Conservation (phyloP, 2,329 filamentous ascomycete species). For the Endothia cerciana region DNA sequence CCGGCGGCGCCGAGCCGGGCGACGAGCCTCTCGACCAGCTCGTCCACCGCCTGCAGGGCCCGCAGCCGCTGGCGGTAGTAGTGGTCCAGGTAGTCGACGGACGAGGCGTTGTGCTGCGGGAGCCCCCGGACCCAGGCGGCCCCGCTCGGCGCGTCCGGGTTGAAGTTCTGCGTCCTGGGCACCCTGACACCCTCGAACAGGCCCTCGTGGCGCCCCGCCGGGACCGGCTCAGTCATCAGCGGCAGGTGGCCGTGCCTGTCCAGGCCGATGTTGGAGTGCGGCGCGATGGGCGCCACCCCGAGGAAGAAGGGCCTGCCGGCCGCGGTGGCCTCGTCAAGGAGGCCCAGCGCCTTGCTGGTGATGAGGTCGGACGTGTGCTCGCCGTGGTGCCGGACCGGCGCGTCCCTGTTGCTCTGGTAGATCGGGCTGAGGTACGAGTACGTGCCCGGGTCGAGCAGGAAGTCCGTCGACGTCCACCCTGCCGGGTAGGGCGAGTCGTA, state of each 20-base stretch:
- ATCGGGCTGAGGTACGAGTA: conserved; percentile 70
- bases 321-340: conserved; percentile 57
- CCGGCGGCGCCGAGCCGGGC: conserved; percentile 51
- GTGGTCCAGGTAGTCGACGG: conserved; percentile 51
- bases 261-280: conserved; percentile 56
- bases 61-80: conserved; percentile 57
- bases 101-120: conserved; percentile 40
- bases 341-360: conserved; percentile 53
- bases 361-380: conserved; percentile 60
- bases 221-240: conserved; percentile 52
- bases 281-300: conserved; percentile 61
- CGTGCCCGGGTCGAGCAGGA: conserved; percentile 68
- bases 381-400: conserved; percentile 58
- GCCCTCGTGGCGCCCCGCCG: conserved; percentile 61
- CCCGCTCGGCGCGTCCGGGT: conserved; percentile 56
- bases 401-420: conserved; percentile 61
- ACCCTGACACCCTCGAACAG: conserved; percentile 63
- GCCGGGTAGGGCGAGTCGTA: conserved; percentile 55
- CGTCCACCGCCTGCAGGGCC: conserved; percentile 58
- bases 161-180: conserved; percentile 69
- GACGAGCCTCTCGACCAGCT: conserved; percentile 54
- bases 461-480: conserved; percentile 60
- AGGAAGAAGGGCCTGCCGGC: conserved; percentile 61
- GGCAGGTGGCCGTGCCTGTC: conserved; percentile 53
- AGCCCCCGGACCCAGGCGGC: conserved; percentile 50